Conservation (phyloP, 1,139 yeast genomes). For the Yamadazyma oceani region DNA sequence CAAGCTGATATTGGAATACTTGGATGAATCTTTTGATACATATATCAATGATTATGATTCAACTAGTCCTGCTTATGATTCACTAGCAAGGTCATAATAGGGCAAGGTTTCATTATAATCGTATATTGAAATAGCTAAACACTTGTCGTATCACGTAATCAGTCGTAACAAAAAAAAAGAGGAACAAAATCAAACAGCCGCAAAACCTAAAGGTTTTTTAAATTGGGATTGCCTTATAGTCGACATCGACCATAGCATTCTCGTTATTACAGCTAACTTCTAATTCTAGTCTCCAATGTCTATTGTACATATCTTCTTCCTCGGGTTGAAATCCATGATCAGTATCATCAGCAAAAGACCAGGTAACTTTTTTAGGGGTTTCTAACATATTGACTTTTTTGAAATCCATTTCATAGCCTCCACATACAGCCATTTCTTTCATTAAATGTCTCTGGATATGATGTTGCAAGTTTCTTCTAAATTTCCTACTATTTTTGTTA, state of each 20-base stretch:
- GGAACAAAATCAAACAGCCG: background rate
- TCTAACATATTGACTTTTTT: conserved; percentile 51
- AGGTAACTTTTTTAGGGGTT: conserved; percentile 42
- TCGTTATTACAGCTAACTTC: conserved; percentile 59
- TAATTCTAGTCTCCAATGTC: conserved; percentile 60
- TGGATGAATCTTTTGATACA: conserved; percentile 48
- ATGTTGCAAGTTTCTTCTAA: conserved; percentile 72
- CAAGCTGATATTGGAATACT: conserved; percentile 52
- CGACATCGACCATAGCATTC: conserved; percentile 60
- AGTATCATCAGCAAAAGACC: conserved; percentile 55
- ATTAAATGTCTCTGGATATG: conserved; percentile 71
- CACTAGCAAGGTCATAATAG: conserved; percentile 27
- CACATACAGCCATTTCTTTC: conserved; percentile 61
- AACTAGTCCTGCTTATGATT: conserved; percentile 66
- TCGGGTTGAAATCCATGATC: conserved; percentile 54
- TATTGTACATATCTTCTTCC: conserved; percentile 44
- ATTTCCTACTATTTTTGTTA: conserved; percentile 70
- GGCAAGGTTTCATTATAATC: conserved; percentile 21
- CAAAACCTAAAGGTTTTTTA: background rate
- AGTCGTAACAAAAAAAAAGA: conserved; percentile 3
- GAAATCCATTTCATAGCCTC: conserved; percentile 58
- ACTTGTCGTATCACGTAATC: conserved; percentile 2
- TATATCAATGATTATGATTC: conserved; percentile 50
- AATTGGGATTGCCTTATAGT: conserved; percentile 48
- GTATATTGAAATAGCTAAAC: background rate